Percentiles rank a stretch among this genome's conserved stretches.
Evolutionary conservation across 495 filamentous ascomycete species (phyloP).

Genomic region (Cairneyella variabilis): DNA sequence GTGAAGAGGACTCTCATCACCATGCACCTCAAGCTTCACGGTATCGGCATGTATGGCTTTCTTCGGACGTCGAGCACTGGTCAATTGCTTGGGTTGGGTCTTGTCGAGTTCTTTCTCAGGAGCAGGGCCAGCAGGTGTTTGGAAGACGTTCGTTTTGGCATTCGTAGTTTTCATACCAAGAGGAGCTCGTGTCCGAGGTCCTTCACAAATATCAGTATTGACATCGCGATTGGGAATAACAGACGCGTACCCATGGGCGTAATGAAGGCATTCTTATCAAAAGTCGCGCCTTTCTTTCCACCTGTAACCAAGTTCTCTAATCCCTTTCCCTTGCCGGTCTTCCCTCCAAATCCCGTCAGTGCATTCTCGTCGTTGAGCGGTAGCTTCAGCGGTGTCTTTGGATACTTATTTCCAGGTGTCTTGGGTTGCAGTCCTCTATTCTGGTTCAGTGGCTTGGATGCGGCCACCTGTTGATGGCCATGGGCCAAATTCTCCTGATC

Average conservation of each 20-base stretch:
- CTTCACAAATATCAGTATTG: slow-evolving; percentile 33
- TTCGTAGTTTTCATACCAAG: slow-evolving; percentile 96
- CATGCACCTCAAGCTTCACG: slow-evolving; percentile 39
- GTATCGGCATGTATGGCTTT: slow-evolving; percentile 36
- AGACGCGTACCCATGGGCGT: slow-evolving; percentile 75
- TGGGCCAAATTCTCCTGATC: slow-evolving; percentile 90
- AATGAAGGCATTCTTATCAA: slow-evolving; percentile 59
- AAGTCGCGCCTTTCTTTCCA: slow-evolving; percentile 54
- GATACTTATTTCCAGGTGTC: slow-evolving; percentile 70
- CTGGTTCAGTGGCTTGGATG: slow-evolving; percentile 75
- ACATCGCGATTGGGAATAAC: neutral
- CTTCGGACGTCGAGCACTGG: slow-evolving; percentile 33
- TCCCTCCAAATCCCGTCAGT: slow-evolving; percentile 55
- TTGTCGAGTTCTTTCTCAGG: slow-evolving; percentile 37
- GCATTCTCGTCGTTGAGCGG: slow-evolving; percentile 86
- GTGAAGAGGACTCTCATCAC: slow-evolving; percentile 34
- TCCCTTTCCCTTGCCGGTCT: slow-evolving; percentile 59
- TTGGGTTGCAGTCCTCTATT: slow-evolving; percentile 63
- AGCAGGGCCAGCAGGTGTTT: slow-evolving; percentile 39
- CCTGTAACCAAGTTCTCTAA: slow-evolving; percentile 60
- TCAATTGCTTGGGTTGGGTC: slow-evolving; percentile 34
- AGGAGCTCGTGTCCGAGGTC: slow-evolving; percentile 69
- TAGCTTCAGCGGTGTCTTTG: slow-evolving; percentile 82
- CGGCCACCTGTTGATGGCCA: slow-evolving; percentile 68
- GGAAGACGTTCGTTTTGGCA: slow-evolving; percentile 70